Evolutionary conservation across 2,329 filamentous ascomycete genomes (phyloP).

Genomic region (Curvularia sp.): DNA sequence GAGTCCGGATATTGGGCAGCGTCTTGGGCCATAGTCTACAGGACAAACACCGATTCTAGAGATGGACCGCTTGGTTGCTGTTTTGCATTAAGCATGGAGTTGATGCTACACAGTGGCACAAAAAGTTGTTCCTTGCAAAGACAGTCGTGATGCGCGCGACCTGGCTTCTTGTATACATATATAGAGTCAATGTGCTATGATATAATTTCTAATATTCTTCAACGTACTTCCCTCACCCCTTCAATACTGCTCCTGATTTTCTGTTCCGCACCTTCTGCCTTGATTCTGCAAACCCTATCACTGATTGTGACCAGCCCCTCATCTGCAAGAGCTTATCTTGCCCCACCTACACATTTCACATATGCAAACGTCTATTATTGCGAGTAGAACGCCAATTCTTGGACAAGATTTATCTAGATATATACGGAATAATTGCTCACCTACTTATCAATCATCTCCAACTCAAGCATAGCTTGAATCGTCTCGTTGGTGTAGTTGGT

Average conservation of each 20-base stretch:
- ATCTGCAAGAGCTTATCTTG: neutral
- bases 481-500: constrained; percentile 50
- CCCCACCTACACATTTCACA: neutral
- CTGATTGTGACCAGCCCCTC: constrained; percentile 3
- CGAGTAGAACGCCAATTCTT: too few relatives aligned
- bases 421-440: neutral
- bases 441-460: constrained; percentile 14
- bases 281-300: neutral
- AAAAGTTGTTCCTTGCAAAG: neutral
- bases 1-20: constrained; percentile 42
- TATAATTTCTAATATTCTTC: constrained; percentile 17
- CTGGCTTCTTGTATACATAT: constrained; percentile 11
- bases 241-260: neutral
- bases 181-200: constrained; percentile 14
- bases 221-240: neutral
- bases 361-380: neutral
- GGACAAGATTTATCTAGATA: too few relatives aligned
- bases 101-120: constrained; percentile 8
- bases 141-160: neutral
- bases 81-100: constrained; percentile 12
- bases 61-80: neutral
- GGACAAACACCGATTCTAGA: neutral
- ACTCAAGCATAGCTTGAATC: constrained; percentile 1
- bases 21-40: constrained; percentile 35
- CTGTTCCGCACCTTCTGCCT: neutral